Conservation (phyloP, 768 basidiomycete genomes). For the Rhizopogon salebrosus region DNA sequence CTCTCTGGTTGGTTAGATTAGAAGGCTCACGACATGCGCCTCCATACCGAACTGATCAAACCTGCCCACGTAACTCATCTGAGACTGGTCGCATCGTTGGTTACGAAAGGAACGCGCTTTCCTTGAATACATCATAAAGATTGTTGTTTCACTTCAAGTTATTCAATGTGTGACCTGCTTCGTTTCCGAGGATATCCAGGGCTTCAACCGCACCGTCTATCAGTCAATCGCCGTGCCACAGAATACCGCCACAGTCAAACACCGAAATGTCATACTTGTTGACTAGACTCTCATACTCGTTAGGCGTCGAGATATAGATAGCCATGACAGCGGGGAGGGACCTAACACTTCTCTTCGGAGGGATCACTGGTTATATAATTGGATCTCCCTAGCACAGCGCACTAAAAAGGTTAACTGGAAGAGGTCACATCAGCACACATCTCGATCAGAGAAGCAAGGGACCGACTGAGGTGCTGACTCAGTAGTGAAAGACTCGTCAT, state of each 20-base stretch:
- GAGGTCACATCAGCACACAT: slow-evolving; percentile 29
- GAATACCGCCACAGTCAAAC: slow-evolving; percentile 94
- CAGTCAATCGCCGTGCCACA: slow-evolving; percentile 81
- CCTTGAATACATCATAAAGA: slow-evolving; percentile 32
- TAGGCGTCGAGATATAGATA: slow-evolving; percentile 24
- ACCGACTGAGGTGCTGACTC: slow-evolving; percentile 9
- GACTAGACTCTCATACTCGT: slow-evolving; percentile 45
- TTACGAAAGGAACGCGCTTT: slow-evolving; percentile 87
- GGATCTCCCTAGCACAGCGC: slow-evolving; percentile 51
- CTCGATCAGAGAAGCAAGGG: slow-evolving; percentile 17
- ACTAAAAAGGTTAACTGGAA: slow-evolving; percentile 31
- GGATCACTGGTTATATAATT: slow-evolving; percentile 60
- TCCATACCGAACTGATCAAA: slow-evolving; percentile 88
- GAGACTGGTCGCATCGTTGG: slow-evolving; percentile 94
- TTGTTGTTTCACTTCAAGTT: not conserved
- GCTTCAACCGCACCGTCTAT: slow-evolving; percentile 79
- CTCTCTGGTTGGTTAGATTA: too few relatives aligned
- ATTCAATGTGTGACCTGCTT: slow-evolving; percentile 43
- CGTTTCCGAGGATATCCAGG: slow-evolving; percentile 57
- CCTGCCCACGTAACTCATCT: slow-evolving; percentile 81
- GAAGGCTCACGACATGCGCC: slow-evolving; percentile 66
- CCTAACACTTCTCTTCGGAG: too few relatives aligned
- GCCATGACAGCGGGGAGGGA: slow-evolving; percentile 15
- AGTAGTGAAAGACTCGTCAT: not conserved
- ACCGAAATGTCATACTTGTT: slow-evolving; percentile 88